These are phyloP conservation scores for Reticulascus tulasneorum DNA, from an alignment of 2,329 filamentous ascomycete species.

Conservation along the genomic window DNA sequence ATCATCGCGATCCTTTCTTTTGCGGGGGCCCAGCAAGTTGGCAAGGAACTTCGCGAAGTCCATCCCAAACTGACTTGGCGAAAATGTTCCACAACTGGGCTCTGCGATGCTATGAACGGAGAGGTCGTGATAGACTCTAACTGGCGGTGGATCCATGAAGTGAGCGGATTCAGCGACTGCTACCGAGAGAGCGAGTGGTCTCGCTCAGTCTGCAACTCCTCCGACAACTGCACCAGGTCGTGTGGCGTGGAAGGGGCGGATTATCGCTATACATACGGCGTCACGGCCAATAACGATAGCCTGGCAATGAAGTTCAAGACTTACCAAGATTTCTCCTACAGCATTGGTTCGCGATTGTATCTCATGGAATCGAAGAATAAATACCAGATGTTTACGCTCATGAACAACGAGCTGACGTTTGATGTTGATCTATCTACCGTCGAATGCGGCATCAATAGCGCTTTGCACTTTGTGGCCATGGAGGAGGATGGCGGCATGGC, in stretches of 20 bases:
- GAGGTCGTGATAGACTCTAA: not conserved
- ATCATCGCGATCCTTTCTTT: too few relatives aligned
- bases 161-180: conserved; percentile 39
- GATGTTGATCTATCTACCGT: conserved; percentile 62
- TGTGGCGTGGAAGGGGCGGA: conserved; percentile 44
- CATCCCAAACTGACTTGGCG: not conserved
- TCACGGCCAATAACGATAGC: conserved; percentile 39
- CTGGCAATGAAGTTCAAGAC: conserved; percentile 50
- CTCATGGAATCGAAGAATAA: conserved; percentile 50
- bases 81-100: not conserved
- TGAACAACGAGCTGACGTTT: conserved; percentile 61
- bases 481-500: conserved; percentile 44
- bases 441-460: conserved; percentile 62
- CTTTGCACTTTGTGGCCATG: conserved; percentile 57
- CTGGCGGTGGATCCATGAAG: conserved; percentile 7
- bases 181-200: conserved; percentile 41
- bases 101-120: not conserved
- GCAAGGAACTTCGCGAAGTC: not conserved
- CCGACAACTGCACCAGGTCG: conserved; percentile 37
- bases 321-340: too few relatives aligned
- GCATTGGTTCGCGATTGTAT: conserved; percentile 53
- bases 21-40: too few relatives aligned
- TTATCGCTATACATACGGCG: conserved; percentile 41
- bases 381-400: conserved; percentile 58
- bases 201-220: too few relatives aligned